A percentile compares a stretch with the other conserved stretches of the same genome.
Evolutionary conservation across 257 asterid species (phyloP).

Genomic region (Schizonepeta tenuifolia): DNA sequence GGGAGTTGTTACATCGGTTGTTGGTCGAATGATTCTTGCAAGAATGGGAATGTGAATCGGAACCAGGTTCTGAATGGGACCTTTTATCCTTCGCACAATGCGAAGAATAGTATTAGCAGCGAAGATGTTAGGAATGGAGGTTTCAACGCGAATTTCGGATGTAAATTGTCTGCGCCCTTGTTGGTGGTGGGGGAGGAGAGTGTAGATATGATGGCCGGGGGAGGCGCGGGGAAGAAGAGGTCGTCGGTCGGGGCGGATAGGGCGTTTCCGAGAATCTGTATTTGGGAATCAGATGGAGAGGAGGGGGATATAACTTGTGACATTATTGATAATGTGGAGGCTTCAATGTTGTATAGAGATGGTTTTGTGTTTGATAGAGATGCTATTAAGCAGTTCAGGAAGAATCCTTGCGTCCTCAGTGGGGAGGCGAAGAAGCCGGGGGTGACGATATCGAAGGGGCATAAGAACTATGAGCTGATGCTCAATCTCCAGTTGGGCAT

Average conservation of each 20-base stretch:
- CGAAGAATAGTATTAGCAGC: constrained; percentile 29
- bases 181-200: constrained; percentile 50
- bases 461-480: constrained; percentile 92
- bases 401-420: constrained; percentile 61
- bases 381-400: constrained; percentile 69
- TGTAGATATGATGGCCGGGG: constrained; percentile 40
- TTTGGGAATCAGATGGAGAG: constrained; percentile 98
- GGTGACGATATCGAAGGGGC: constrained; percentile 83
- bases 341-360: constrained; percentile 69
- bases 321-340: constrained; percentile 83
- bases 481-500: constrained; percentile 98
- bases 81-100: constrained; percentile 64
- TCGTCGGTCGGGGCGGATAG: constrained; percentile 62
- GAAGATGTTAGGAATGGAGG: constrained; percentile 13
- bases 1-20: constrained; percentile 83
- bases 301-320: constrained; percentile 98
- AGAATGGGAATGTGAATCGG: constrained; percentile 21
- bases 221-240: constrained; percentile 63
- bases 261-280: constrained; percentile 80
- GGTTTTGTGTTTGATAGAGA: constrained; percentile 58
- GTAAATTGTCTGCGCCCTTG: constrained; percentile 56
- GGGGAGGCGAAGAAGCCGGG: constrained; percentile 94
- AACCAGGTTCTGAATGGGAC: constrained; percentile 54
- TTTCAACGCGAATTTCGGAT: constrained; percentile 41
- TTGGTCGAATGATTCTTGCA: constrained; percentile 56